Percentiles rank a stretch among this genome's conserved stretches.
These are phyloP conservation scores for Pseudogymnoascus sp. DNA, from an alignment of 2,329 filamentous ascomycete genomes.

Conservation along the genomic window DNA sequence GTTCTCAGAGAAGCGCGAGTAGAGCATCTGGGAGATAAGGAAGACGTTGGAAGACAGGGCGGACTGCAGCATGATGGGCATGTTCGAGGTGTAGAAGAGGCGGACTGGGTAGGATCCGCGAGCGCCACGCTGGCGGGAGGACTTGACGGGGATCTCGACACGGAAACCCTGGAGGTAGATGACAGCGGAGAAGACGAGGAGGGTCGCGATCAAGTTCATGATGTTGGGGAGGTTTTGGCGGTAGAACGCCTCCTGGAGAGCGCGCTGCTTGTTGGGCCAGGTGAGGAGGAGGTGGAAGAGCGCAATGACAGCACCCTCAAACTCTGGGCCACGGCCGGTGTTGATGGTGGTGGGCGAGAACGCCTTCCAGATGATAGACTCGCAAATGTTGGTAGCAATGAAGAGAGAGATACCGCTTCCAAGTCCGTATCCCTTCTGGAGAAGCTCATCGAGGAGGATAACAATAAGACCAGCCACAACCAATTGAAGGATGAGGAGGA, in stretches of 20 bases:
- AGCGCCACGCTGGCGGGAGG: constrained; percentile 94
- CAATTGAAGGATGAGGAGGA: constrained; percentile 95
- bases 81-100: constrained; percentile 99
- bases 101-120: constrained; percentile 96
- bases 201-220: constrained; percentile 93
- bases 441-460: constrained; percentile 95
- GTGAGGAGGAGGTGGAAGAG: constrained; percentile 97
- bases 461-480: constrained; percentile 97
- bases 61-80: constrained; percentile 99
- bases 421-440: constrained; percentile 98
- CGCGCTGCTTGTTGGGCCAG: constrained; percentile 98
- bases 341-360: constrained; percentile 99
- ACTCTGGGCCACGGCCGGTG: constrained; percentile 97
- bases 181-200: constrained; percentile 89
- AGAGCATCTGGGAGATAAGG: constrained; percentile 98
- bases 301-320: constrained; percentile 95
- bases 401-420: constrained; percentile 98
- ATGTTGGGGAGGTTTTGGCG: constrained; percentile 98
- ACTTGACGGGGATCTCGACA: constrained; percentile 99
- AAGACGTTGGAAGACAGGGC: constrained; percentile 98
- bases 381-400: constrained; percentile 99
- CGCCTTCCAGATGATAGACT: constrained; percentile 99
- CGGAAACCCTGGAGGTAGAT: constrained; percentile 99
- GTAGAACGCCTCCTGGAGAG: constrained; percentile 97
- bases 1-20: constrained; percentile 98